Conservation (phyloP, 495 filamentous ascomycete species). For the Lepraria neglecta region DNA sequence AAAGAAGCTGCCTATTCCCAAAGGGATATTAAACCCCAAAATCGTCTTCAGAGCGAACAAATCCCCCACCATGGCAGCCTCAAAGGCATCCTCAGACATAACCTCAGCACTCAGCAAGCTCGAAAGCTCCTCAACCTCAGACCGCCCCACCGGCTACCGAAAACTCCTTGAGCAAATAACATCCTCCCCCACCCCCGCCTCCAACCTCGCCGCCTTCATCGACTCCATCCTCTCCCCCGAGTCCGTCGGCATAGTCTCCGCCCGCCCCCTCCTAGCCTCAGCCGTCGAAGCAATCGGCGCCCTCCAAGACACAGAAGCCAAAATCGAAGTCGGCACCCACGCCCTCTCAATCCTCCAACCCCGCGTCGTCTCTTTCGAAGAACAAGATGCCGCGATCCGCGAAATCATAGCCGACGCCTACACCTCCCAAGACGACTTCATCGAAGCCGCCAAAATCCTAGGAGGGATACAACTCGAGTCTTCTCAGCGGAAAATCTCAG, state of each 20-base stretch:
- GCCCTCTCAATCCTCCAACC: conserved; percentile 59
- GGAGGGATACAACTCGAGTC: conserved; percentile 81
- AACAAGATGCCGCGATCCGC: conserved; percentile 71
- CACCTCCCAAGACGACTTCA: conserved; percentile 74
- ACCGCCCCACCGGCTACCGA: conserved; percentile 58
- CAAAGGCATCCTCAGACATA: conserved; percentile 53
- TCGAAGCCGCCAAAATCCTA: conserved; percentile 66
- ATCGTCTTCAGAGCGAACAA: neutral
- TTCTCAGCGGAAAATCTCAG: conserved; percentile 73
- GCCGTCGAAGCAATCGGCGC: conserved; percentile 56
- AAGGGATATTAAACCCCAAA: neutral
- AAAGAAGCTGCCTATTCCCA: neutral
- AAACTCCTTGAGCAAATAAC: conserved; percentile 60
- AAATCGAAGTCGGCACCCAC: conserved; percentile 63
- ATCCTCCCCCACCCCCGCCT: conserved; percentile 46
- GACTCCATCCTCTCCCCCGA: conserved; percentile 60
- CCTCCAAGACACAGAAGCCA: conserved; percentile 50
- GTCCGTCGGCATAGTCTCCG: conserved; percentile 65
- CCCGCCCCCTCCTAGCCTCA: conserved; percentile 61
- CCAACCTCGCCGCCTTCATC: conserved; percentile 63
- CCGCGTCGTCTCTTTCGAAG: conserved; percentile 71
- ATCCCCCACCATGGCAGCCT: conserved; percentile 46
- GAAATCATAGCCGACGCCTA: conserved; percentile 77
- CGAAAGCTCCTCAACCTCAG: conserved; percentile 44
- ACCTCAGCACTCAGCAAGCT: conserved; percentile 49